Evolutionary conservation across 148 eudicot genomes (phyloP).

Genomic region (Arctostaphylos glauca): DNA sequence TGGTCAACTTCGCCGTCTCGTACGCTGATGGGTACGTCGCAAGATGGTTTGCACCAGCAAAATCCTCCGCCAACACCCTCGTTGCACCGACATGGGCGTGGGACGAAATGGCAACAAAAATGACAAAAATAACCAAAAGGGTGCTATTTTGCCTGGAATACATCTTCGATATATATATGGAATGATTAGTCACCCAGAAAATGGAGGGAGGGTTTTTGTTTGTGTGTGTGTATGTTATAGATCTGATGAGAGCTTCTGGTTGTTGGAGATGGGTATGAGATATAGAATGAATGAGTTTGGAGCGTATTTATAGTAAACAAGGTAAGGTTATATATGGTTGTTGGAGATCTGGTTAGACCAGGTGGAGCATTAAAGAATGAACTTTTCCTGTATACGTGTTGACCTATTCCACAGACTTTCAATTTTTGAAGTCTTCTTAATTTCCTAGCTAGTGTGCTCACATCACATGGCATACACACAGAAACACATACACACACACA

Average conservation of each 20-base stretch:
- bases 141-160: not conserved
- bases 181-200: too few species aligned
- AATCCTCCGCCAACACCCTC: conserved; percentile 14
- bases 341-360: not conserved
- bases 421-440: too few species aligned
- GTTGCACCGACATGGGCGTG: conserved; percentile 6
- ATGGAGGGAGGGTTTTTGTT: not conserved
- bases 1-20: conserved; percentile 5
- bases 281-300: not conserved
- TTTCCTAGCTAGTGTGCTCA: too few species aligned
- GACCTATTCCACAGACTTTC: not conserved
- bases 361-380: too few species aligned
- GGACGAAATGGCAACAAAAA: conserved; percentile 1
- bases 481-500: too few species aligned
- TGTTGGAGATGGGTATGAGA: not conserved
- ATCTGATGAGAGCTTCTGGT: not conserved
- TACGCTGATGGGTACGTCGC: not conserved
- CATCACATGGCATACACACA: too few species aligned
- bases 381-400: not conserved
- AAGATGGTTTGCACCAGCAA: conserved; percentile 13
- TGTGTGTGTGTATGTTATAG: too few species aligned
- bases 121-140: conserved; percentile 10
- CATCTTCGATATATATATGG: not conserved
- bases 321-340: not conserved
- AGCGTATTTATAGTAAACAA: not conserved